Percentiles rank a stretch among this genome's conserved stretches.
Conservation (phyloP, 208 protist genomes). For the Leishmania turanica region DNA sequence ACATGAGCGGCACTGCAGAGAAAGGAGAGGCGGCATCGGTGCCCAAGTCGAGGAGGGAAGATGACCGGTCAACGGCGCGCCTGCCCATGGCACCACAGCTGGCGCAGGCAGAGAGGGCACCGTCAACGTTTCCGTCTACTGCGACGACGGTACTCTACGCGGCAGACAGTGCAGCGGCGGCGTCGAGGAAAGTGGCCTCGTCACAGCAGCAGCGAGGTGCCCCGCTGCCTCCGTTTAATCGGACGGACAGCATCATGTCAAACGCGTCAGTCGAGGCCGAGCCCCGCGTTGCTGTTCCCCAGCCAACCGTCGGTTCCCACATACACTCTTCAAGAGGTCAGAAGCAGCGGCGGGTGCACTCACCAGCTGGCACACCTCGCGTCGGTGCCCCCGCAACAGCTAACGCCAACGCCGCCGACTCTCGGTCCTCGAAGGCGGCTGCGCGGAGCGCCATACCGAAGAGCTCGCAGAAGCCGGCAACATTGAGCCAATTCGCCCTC, state of each 20-base stretch:
- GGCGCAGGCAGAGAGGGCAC: neutral
- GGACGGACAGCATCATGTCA: conserved; percentile 3
- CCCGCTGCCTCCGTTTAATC: neutral
- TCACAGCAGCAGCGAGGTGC: neutral
- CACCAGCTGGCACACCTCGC: neutral
- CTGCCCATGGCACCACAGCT: neutral
- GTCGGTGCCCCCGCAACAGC: neutral
- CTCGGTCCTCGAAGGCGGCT: neutral
- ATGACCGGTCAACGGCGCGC: neutral
- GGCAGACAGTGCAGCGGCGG: neutral
- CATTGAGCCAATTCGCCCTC: conserved; percentile 39
- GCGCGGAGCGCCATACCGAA: conserved; percentile 25
- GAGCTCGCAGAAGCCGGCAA: conserved; percentile 16
- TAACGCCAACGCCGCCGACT: neutral
- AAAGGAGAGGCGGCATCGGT: neutral
- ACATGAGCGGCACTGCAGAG: neutral
- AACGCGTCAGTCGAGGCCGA: conserved; percentile 8
- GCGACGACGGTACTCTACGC: neutral
- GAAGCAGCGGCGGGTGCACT: neutral
- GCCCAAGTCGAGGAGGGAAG: neutral
- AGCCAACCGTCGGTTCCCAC: neutral
- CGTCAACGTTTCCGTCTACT: neutral
- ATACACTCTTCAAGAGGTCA: conserved; percentile 18
- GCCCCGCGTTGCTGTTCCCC: conserved; percentile 15
- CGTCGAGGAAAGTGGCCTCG: neutral